Evolutionary conservation across 345 rosid genomes (phyloP).

Genomic region (Heritiera fomes): DNA sequence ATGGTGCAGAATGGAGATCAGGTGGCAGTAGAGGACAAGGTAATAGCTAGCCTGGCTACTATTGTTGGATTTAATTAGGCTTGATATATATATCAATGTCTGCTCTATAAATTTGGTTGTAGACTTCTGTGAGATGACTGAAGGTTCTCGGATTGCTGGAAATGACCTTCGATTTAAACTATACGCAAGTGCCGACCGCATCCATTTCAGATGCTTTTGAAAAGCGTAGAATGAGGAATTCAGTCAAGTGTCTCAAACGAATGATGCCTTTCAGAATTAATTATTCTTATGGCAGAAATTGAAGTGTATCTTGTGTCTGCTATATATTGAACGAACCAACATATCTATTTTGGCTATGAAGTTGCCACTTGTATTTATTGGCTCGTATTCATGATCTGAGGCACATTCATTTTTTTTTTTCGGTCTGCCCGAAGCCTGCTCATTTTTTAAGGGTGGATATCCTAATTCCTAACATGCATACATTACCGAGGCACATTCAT

Average conservation of each 20-base stretch:
- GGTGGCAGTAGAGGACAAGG: conserved; percentile 19
- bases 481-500: background rate
- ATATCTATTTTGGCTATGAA: background rate
- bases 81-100: background rate
- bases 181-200: conserved; percentile 17
- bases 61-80: background rate
- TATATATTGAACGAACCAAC: background rate
- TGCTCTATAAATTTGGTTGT: background rate
- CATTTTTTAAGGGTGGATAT: too few relatives aligned
- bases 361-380: background rate
- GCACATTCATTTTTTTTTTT: too few relatives aligned
- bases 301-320: background rate
- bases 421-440: too few relatives aligned
- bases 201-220: background rate
- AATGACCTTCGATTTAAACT: conserved; percentile 46
- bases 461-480: too few relatives aligned
- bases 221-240: conserved; percentile 18
- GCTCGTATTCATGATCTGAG: background rate
- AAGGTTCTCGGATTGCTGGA: conserved; percentile 33
- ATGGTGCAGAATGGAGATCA: conserved; percentile 22
- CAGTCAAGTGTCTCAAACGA: background rate
- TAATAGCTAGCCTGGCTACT: background rate
- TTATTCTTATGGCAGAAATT: background rate
- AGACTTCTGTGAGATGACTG: conserved; percentile 24
- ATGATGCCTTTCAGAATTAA: background rate